Conservation (phyloP, 2,329 filamentous ascomycete species). For the Colletotrichum tanaceti region DNA sequence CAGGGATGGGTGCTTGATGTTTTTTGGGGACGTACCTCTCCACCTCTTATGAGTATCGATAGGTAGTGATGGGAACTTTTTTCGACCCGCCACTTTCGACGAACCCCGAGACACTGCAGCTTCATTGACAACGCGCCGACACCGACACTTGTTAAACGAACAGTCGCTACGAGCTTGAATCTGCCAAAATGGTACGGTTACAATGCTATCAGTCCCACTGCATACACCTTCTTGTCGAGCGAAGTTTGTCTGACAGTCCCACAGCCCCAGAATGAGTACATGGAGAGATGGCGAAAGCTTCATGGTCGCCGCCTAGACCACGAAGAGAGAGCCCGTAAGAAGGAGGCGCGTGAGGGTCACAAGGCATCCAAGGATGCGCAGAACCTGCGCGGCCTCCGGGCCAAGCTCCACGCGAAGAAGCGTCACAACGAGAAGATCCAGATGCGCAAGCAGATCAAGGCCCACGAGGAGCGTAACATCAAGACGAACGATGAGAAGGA, state of each 20-base stretch:
- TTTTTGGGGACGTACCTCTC: constrained; percentile 15
- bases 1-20: constrained; percentile 2
- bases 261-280: constrained; percentile 79
- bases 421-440: constrained; percentile 98
- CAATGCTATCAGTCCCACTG: neutral
- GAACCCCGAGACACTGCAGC: neutral
- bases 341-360: constrained; percentile 87
- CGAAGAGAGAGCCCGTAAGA: constrained; percentile 91
- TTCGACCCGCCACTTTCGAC: constrained; percentile 37
- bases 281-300: constrained; percentile 67
- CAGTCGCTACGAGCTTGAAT: constrained; percentile 31
- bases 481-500: constrained; percentile 87
- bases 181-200: constrained; percentile 31
- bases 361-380: constrained; percentile 90
- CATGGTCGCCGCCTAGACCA: constrained; percentile 73
- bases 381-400: constrained; percentile 89
- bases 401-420: constrained; percentile 94
- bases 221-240: neutral
- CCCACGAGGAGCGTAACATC: constrained; percentile 95
- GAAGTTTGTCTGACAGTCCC: neutral
- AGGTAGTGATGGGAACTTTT: constrained; percentile 34
- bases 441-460: constrained; percentile 94
- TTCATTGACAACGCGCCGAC: neutral
- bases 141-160: neutral
- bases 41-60: constrained; percentile 25